Percentiles rank a stretch among this genome's conserved stretches.
Conservation (phyloP, 2,329 filamentous ascomycete species). For the Aspergillus sp. region DNA sequence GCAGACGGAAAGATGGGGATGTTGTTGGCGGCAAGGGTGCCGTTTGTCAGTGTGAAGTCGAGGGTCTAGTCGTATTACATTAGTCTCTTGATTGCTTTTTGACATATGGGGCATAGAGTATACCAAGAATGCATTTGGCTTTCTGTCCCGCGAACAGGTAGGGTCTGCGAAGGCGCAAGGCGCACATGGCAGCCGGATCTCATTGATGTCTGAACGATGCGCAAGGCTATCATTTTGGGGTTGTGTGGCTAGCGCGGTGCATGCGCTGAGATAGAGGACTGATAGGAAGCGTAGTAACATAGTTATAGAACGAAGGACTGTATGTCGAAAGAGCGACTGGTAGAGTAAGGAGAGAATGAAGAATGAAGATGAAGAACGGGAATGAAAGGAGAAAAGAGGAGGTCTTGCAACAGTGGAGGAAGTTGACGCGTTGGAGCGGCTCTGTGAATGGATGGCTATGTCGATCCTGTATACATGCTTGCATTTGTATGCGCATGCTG, state of each 20-base stretch:
- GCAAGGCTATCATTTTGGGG: too few species aligned
- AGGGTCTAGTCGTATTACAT: slow-evolving; percentile 14
- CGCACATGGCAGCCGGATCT: slow-evolving; percentile 6
- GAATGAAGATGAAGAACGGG: neutral
- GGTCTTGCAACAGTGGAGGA: too few species aligned
- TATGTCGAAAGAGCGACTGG: too few species aligned
- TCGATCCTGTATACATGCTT: too few species aligned
- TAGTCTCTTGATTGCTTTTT: neutral
- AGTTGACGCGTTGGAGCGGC: too few species aligned
- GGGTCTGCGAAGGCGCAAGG: slow-evolving; percentile 12
- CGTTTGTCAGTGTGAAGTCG: slow-evolving; percentile 21
- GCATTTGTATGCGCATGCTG: too few species aligned
- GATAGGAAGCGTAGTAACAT: slow-evolving; percentile 13
- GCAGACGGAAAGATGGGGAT: slow-evolving; percentile 21
- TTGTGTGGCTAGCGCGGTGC: too few species aligned
- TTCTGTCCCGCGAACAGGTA: slow-evolving; percentile 7
- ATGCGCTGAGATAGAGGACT: neutral
- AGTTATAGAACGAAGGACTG: neutral
- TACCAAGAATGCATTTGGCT: slow-evolving; percentile 10
- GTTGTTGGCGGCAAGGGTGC: slow-evolving; percentile 22
- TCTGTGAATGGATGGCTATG: too few species aligned
- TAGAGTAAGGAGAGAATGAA: neutral
- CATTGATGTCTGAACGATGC: neutral
- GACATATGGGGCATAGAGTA: too few species aligned
- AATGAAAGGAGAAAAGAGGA: neutral